Percentiles rank a stretch among this genome's conserved stretches.
Conservation (phyloP, 176 grass and related monocot species). For the Elaeis guineensis region DNA sequence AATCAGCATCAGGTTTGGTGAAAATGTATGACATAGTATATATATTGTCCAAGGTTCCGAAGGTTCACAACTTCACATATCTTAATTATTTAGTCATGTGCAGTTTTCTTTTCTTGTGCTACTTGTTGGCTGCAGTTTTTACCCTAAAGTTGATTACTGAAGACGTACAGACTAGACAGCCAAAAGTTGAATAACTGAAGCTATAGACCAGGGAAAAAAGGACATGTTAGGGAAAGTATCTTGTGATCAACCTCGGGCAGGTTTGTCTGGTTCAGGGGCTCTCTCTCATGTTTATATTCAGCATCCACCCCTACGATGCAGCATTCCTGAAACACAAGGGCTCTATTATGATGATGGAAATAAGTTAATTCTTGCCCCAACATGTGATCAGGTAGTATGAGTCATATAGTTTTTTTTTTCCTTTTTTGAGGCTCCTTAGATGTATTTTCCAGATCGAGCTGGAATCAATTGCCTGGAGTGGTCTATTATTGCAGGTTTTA, state of each 20-base stretch:
- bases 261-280: slow-evolving; percentile 48
- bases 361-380: slow-evolving; percentile 84
- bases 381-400: slow-evolving; percentile 63
- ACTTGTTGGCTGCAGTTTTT: too few species aligned
- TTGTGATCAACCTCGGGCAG: slow-evolving; percentile 38
- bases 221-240: slow-evolving; percentile 18
- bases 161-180: neutral
- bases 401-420: slow-evolving; percentile 4
- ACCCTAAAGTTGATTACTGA: neutral
- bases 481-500: slow-evolving; percentile 52
- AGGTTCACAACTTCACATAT: too few species aligned
- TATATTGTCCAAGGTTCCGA: too few species aligned
- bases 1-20: neutral
- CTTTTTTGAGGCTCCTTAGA: neutral
- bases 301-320: slow-evolving; percentile 75
- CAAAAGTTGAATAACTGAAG: too few species aligned
- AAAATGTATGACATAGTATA: too few species aligned
- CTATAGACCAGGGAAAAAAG: neutral
- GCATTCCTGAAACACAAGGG: slow-evolving; percentile 69
- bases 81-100: too few species aligned
- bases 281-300: slow-evolving; percentile 87
- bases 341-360: slow-evolving; percentile 90
- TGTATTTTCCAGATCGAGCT: too few species aligned
- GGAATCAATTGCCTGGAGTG: too few species aligned
- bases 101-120: too few species aligned